Base-by-base conservation (phyloP, 1,139 yeast species). In the Pneumocystis murina region DNA sequence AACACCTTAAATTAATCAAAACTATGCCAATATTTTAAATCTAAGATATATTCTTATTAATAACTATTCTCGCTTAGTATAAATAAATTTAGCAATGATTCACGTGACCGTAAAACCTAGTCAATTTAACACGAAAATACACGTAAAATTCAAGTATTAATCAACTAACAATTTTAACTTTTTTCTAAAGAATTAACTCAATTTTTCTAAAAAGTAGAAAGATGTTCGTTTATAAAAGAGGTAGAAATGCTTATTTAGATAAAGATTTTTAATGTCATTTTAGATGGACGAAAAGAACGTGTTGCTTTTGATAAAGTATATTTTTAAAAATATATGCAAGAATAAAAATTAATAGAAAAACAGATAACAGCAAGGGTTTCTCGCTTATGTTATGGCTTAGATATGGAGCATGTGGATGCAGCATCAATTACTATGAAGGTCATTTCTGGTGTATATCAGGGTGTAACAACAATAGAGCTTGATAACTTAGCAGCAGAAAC, bases 401-500 rank as follows among this genome's bases (percentile, higher is more conserved):
- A 88, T 73, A 78, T 92, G 64, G 80, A 80, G 62, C 94, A 87
- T 74, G 88, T 89, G 67, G 96, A 89, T 72, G 88, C 95, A 61
- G 95, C 86, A 64, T 85, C 88, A 70, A 87, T 89, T 75, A 88
- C 96, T 48, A 95, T 88, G 75, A 81, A 91, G 73, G 90, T 87
- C 69, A 87, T 87, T 68, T 82, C 91, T 35, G 96, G 96, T 69
- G 95, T 89, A 64, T 89, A 89, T 77, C 95, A 90, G 72, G 98
- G 98, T 70, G 98, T 92, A 64, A 90, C 92, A 72, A 92, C 98
- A 65, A 83, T 87, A 68, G 97, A 90, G 75, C 81, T 91, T 68
- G 92, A 87, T 70, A 90, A 92, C 76, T 81, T 92, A 65, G 95
- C 96, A 62, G 96, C 97, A 59, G 98, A 92, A 77, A 90, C 97